phyloP scores from a whole-genome alignment of 2,329 filamentous ascomycete genomes.

The Alternaria angustiovoidea region DNA sequence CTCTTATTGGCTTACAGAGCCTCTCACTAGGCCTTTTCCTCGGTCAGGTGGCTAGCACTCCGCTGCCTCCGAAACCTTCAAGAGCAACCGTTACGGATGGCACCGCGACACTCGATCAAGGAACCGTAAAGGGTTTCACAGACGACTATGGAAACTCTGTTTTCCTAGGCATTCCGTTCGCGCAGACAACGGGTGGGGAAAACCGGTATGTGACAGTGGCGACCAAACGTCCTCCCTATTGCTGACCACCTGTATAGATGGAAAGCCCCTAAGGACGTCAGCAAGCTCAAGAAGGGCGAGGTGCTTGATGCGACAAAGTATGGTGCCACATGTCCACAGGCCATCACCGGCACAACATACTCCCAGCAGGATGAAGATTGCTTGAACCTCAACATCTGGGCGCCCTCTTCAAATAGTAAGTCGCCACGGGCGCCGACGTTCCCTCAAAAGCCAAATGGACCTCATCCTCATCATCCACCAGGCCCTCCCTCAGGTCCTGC shows the following conservation, averaged over 20 bases:
- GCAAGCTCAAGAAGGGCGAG: slow-evolving; percentile 14
- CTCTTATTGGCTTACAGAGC: slow-evolving; percentile 11
- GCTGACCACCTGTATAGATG: slow-evolving; percentile 20
- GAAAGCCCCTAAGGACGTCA: slow-evolving; percentile 27
- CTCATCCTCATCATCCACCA: slow-evolving; percentile 6
- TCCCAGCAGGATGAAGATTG: slow-evolving; percentile 47
- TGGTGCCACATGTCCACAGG: slow-evolving; percentile 36
- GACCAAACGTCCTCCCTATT: background rate
- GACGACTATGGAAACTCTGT: slow-evolving; percentile 31
- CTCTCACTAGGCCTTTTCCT: slow-evolving; percentile 15
- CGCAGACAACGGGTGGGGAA: slow-evolving; percentile 32
- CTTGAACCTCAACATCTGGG: slow-evolving; percentile 49
- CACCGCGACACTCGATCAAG: slow-evolving; percentile 22
- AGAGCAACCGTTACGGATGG: slow-evolving; percentile 13
- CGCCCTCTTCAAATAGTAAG: slow-evolving; percentile 13
- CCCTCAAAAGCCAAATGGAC: slow-evolving; percentile 4
- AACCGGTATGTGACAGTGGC: slow-evolving; percentile 24
- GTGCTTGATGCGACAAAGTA: slow-evolving; percentile 31
- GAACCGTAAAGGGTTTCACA: slow-evolving; percentile 28
- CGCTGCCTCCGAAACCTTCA: slow-evolving; percentile 15
- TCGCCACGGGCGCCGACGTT: slow-evolving; percentile 4
- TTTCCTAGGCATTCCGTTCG: slow-evolving; percentile 36
- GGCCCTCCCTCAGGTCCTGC: background rate
- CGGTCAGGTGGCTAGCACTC: slow-evolving; percentile 14
- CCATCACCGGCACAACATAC: slow-evolving; percentile 30